phyloP scores from a whole-genome alignment of 768 basidiomycete species.

The Lentinus brumalis region DNA sequence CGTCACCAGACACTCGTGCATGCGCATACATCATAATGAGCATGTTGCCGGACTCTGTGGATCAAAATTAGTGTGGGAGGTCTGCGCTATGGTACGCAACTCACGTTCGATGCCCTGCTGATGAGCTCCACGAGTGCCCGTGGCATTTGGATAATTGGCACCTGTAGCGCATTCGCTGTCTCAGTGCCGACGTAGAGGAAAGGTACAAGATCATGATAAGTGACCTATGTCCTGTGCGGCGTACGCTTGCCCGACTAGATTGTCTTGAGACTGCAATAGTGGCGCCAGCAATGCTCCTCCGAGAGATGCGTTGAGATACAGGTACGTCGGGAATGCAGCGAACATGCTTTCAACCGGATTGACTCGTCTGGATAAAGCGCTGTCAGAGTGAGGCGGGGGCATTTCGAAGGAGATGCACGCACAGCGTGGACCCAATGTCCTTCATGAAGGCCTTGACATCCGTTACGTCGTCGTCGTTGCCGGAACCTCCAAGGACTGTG shows the following conservation, averaged over 20 bases:
- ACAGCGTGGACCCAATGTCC: conserved; percentile 8
- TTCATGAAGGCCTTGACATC: conserved; percentile 29
- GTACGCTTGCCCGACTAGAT: conserved; percentile 20
- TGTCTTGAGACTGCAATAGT: conserved; percentile 29
- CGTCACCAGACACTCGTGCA: conserved; percentile 31
- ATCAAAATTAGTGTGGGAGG: neutral
- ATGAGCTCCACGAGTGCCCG: conserved; percentile 8
- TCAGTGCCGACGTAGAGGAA: neutral
- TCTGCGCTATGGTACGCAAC: neutral
- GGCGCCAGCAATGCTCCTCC: conserved; percentile 30
- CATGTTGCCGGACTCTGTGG: conserved; percentile 37
- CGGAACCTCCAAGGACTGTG: conserved; percentile 22
- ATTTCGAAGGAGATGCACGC: neutral
- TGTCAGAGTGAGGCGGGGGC: neutral
- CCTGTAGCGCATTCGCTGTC: neutral
- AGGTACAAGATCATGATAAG: neutral
- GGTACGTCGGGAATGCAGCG: conserved; percentile 31
- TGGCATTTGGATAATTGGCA: conserved; percentile 14
- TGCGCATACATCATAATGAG: conserved; percentile 30
- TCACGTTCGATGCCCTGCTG: conserved; percentile 17
- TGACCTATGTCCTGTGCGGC: conserved; percentile 32
- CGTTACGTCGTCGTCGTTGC: conserved; percentile 21
- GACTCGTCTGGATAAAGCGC: conserved; percentile 20
- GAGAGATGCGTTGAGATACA: conserved; percentile 34
- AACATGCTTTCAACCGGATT: conserved; percentile 37